Base-by-base conservation (phyloP, 768 basidiomycete genomes). In the Lyophyllum atratum region DNA sequence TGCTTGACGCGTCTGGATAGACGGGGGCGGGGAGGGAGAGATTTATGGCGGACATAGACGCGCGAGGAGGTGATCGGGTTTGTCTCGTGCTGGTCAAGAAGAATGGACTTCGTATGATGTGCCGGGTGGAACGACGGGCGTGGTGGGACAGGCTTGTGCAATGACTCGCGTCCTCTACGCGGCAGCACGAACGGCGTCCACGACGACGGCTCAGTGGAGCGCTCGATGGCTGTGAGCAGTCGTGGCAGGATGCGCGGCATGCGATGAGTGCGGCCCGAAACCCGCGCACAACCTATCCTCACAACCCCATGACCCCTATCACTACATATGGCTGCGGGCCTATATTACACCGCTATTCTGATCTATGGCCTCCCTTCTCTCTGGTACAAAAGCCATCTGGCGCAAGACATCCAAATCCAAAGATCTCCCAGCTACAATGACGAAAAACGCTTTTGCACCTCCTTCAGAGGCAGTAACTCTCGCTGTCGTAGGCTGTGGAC, bases 401-500 rank as follows among this genome's bases (percentile, higher is more conserved):
- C 69, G 72, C 44, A 72, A 67, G 39, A 6, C 34, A 48, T 68
- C 71, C 51, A 60, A 31, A 71, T 54, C 59, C 53, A 61, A 39
- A 72, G 31, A 33, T 33, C 31, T 12, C 31, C 31, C 31, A 33
- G 66, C 60, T 64, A 24, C 43, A 21, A 43, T 44, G 56, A 51
- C 43, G 33, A 50, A 40, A 31, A 40, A 45, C 47, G 5, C 10
- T 17, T 31, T 39, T 55, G 14, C 54, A 26, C 17, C 21, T 12
- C 39, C 39, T n/a, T 1, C 39, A 54, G 64, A 34, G 11, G 83
- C 85, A 11, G 74, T 93, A 44, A 93, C 90, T 0, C 63, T 95
- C 33, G 92, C 85, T 14, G 74, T 95, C 58, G 70, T 95, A 29
- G 93, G 93, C 19, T 92, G 91, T 64, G 93, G 93, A 6, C 86